Evolutionary conservation across 352 stramenopile species (phyloP).

Genomic region (Saprolegnia parasitica): DNA sequence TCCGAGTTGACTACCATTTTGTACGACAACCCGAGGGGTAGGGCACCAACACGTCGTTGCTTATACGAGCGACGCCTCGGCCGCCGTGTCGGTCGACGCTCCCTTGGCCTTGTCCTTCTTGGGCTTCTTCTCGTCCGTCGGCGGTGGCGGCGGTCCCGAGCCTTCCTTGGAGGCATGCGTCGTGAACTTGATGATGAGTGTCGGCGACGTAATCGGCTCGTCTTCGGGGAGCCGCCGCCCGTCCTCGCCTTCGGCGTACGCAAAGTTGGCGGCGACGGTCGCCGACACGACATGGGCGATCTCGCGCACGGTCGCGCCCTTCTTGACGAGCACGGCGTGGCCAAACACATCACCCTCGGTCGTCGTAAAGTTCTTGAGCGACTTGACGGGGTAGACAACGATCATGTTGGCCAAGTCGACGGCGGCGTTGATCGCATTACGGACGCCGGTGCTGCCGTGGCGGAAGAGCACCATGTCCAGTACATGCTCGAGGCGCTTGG

Average conservation of each 20-base stretch:
- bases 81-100: too few species aligned
- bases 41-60: too few species aligned
- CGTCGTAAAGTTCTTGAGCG: constrained; percentile 80
- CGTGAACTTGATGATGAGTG: constrained; percentile 70
- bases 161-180: constrained; percentile 26
- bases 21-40: too few species aligned
- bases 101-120: constrained; percentile 21
- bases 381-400: constrained; percentile 83
- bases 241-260: constrained; percentile 78
- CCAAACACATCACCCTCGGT: constrained; percentile 64
- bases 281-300: constrained; percentile 60
- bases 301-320: constrained; percentile 74
- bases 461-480: constrained; percentile 88
- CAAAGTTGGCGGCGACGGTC: constrained; percentile 68
- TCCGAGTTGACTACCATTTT: too few species aligned
- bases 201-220: constrained; percentile 52
- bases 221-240: constrained; percentile 67
- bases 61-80: too few species aligned
- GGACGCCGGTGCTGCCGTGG: constrained; percentile 81
- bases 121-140: constrained; percentile 23
- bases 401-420: constrained; percentile 78
- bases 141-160: not conserved
- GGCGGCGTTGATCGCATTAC: constrained; percentile 78
- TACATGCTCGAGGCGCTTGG: constrained; percentile 76
- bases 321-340: constrained; percentile 68